Percentiles rank a stretch among this genome's conserved stretches.
These are phyloP conservation scores for Linnemannia zychae DNA, from an alignment of 192 early-diverging fungal species.

Conservation along the genomic window DNA sequence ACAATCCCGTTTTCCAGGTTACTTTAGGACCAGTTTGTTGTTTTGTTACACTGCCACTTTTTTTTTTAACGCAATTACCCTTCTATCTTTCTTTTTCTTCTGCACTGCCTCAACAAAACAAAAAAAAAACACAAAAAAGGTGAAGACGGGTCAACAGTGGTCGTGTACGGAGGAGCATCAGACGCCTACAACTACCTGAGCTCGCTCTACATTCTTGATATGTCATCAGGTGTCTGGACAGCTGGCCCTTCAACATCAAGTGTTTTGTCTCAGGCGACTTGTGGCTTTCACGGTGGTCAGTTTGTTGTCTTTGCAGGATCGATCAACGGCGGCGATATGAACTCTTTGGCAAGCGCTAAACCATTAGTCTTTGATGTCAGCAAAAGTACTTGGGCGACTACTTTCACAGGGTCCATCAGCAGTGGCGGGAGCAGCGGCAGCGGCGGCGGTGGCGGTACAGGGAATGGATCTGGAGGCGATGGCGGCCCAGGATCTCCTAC, in stretches of 20 bases:
- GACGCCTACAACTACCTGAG: conserved; percentile 9
- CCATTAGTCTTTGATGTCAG: conserved; percentile 14
- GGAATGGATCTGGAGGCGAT: neutral
- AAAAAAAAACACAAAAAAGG: conserved; percentile 8
- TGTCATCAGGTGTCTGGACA: conserved; percentile 13
- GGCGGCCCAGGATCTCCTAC: neutral
- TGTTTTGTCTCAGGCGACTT: conserved; percentile 25
- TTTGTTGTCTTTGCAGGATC: conserved; percentile 46
- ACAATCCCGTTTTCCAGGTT: neutral
- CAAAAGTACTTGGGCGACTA: neutral
- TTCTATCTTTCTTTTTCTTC: neutral
- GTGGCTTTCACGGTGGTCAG: conserved; percentile 14
- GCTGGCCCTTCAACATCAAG: neutral
- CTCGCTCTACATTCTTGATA: conserved; percentile 32
- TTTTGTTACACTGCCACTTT: too few species aligned
- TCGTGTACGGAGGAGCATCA: conserved; percentile 33
- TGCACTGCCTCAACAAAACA: neutral
- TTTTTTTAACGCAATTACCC: too few species aligned
- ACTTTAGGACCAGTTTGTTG: neutral
- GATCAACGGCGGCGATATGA: neutral
- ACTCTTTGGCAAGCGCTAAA: neutral
- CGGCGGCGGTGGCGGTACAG: neutral
- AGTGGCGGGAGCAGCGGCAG: neutral
- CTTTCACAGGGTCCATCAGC: neutral
- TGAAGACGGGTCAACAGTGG: conserved; percentile 33